These are phyloP conservation scores for Crithidia fasciculata DNA, from an alignment of 208 protist species.

Conservation along the genomic window DNA sequence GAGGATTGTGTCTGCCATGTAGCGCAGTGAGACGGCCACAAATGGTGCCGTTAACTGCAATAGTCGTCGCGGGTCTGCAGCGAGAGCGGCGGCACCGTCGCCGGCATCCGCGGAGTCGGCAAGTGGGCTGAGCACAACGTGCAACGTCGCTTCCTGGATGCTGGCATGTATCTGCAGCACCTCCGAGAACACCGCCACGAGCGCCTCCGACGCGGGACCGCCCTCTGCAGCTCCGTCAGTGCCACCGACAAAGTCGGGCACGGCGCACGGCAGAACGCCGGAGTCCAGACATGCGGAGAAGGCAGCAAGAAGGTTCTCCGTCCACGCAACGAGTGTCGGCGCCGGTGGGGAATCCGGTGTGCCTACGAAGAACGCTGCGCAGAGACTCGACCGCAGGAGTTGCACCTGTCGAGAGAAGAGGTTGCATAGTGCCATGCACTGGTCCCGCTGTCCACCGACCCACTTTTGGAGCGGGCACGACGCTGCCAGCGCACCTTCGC, in stretches of 20 bases:
- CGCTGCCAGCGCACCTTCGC: slow-evolving; percentile 7
- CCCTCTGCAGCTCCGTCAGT: background rate
- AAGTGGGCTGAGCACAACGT: background rate
- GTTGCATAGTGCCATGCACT: slow-evolving; percentile 17
- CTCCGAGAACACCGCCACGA: slow-evolving; percentile 5
- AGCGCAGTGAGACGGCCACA: slow-evolving; percentile 20
- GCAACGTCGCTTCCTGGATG: slow-evolving; percentile 12
- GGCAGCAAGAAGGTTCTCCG: slow-evolving; percentile 17
- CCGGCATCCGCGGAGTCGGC: background rate
- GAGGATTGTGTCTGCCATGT: slow-evolving; percentile 24
- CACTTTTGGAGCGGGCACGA: slow-evolving; percentile 18
- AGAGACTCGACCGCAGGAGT: background rate
- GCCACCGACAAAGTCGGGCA: slow-evolving; percentile 6
- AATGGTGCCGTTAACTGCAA: slow-evolving; percentile 7
- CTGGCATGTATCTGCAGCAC: slow-evolving; percentile 4
- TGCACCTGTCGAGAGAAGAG: slow-evolving; percentile 13
- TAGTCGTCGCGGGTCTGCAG: background rate
- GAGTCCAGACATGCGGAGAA: slow-evolving; percentile 15
- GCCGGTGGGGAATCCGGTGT: no score
- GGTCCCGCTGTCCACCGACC: slow-evolving; percentile 14
- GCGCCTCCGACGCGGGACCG: slow-evolving; percentile 14
- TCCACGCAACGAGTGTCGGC: slow-evolving; percentile 1
- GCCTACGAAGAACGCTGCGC: no score
- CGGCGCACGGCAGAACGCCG: slow-evolving; percentile 13
- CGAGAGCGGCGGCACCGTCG: background rate